Conservation (phyloP, 768 basidiomycete species). For the Termitomyces sp. region DNA sequence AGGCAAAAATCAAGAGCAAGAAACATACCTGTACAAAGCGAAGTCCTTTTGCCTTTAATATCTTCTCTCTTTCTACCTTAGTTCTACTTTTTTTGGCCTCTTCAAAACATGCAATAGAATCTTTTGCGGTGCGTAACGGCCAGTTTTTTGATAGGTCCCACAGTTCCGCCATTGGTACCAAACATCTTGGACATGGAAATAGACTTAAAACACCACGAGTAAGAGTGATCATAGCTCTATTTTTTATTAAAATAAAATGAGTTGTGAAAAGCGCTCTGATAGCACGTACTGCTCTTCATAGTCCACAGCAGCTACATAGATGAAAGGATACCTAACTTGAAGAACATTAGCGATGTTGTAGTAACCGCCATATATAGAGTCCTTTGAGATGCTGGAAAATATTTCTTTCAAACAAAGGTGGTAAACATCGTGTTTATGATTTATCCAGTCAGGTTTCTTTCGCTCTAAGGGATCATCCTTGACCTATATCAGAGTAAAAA, state of each 20-base stretch:
- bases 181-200: conserved; percentile 31
- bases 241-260: not conserved
- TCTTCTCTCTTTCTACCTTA: conserved; percentile 15
- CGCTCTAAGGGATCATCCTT: conserved; percentile 23
- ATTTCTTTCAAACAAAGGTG: too few species aligned
- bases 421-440: conserved; percentile 30
- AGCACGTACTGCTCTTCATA: conserved; percentile 19
- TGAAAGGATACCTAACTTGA: not conserved
- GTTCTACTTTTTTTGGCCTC: conserved; percentile 10
- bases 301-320: conserved; percentile 13
- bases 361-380: conserved; percentile 17
- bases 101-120: conserved; percentile 11
- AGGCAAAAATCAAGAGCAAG: not conserved
- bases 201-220: conserved; percentile 18
- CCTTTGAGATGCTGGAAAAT: conserved; percentile 18
- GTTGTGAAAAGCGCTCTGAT: not conserved
- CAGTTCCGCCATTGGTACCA: conserved; percentile 22
- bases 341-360: conserved; percentile 19
- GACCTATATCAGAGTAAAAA: conserved; percentile 14
- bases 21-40: conserved; percentile 18
- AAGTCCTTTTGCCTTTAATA: conserved; percentile 18
- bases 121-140: conserved; percentile 9
- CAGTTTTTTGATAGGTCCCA: conserved; percentile 14
- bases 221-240: not conserved
- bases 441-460: conserved; percentile 26